Base-by-base conservation (phyloP, 192 early-diverging fungal genomes). In the Backusella luteola region DNA sequence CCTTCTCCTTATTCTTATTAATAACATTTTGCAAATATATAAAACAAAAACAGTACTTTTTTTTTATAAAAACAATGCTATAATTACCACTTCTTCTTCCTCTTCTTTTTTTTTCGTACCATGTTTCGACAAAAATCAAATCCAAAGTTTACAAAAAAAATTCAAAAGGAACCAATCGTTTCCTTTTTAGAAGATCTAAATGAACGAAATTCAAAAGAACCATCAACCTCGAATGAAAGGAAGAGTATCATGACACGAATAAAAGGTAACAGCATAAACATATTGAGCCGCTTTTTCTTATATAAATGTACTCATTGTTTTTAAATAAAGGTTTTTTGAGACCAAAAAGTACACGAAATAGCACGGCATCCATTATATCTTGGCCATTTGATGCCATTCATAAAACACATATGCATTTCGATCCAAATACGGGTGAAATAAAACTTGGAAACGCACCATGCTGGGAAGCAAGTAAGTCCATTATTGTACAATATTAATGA, bases 351-450 rank as follows among this genome's bases (percentile, higher is more conserved):
- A 34, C 14, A 17, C 32, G 32, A 7, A 46, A 17, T 46, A 32
- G 5, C n/a, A 49, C 42, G 26, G 26, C 39, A 34, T 32, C 42
- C 36, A 71, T 71, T 29, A 71, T 71, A 44, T 71, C 70, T 2
- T 71, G 70, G 70, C 70, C 70, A 49, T 71, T 42, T 71, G 70
- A 71, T 71, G 70, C 70, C n/a, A 71, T 49, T 34, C 70, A 71
- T 46, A 71, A 71, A 39, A 71, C 70, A 5, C 70, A 71, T 71
- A 71, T 71, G 6, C 42, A 71, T 49, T 71, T 71, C 46, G 39
- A 71, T 71, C 26, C 35, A 14, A 15, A 29, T 71, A 71, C 70
- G 12, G 70, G 70, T 23, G 70, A 71, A 71, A 29, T 71, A 1
- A 49, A 14, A 14, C 44, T 71, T 32, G 70, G 42, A 49, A 49